Evolutionary conservation across 2,329 filamentous ascomycete species (phyloP).

Genomic region (Aureobasidium sp.): DNA sequence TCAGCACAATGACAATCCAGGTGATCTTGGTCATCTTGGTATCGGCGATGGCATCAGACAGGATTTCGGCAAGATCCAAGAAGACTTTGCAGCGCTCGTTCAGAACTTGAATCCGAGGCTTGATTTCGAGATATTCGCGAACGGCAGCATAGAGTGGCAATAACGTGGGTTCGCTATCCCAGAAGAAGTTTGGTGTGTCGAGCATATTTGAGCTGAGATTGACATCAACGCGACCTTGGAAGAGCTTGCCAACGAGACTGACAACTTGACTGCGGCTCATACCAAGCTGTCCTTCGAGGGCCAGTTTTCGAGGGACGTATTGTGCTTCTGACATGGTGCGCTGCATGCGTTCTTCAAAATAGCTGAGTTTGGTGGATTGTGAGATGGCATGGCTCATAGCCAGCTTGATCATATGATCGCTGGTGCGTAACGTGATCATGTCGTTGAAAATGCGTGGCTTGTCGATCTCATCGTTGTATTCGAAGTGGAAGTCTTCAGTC

Average conservation of each 20-base stretch:
- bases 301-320: constrained; percentile 81
- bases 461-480: constrained; percentile 81
- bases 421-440: constrained; percentile 93
- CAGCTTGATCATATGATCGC: constrained; percentile 98
- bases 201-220: constrained; percentile 96
- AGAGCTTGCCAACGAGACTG: constrained; percentile 80
- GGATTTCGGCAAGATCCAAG: constrained; percentile 88
- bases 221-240: constrained; percentile 91
- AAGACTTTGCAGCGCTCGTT: constrained; percentile 97
- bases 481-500: constrained; percentile 97
- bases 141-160: constrained; percentile 92
- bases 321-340: constrained; percentile 90
- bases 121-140: constrained; percentile 95
- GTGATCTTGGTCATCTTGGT: constrained; percentile 94
- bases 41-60: constrained; percentile 86
- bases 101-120: constrained; percentile 88
- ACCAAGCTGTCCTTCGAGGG: constrained; percentile 80
- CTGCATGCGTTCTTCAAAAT: constrained; percentile 94
- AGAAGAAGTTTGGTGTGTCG: constrained; percentile 95
- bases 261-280: constrained; percentile 91
- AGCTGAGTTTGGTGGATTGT: constrained; percentile 91
- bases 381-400: constrained; percentile 96
- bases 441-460: constrained; percentile 94
- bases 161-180: constrained; percentile 92
- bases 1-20: constrained; percentile 96